Percentiles rank a stretch among this genome's conserved stretches.
phyloP scores from a whole-genome alignment of 2,329 filamentous ascomycete species.

The Botrytis squamosa region DNA sequence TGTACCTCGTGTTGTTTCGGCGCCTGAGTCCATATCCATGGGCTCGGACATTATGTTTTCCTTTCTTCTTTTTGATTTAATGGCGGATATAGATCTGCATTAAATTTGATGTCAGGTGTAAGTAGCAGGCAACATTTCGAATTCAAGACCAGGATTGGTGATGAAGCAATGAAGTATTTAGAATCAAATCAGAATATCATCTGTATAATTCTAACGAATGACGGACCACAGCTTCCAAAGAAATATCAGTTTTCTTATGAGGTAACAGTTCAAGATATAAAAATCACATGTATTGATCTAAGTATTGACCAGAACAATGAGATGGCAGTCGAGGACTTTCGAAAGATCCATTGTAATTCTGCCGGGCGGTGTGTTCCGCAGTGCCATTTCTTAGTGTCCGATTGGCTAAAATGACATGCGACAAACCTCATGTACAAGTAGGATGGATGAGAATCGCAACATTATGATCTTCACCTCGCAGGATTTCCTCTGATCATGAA shows the following conservation, averaged over 20 bases:
- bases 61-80: background rate
- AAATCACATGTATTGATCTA: background rate
- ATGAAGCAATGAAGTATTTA: background rate
- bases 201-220: background rate
- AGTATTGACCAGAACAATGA: background rate
- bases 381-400: background rate
- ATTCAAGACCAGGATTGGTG: background rate
- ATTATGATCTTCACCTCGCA: background rate
- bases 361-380: conserved; percentile 10
- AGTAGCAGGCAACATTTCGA: background rate
- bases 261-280: background rate
- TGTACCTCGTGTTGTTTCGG: conserved; percentile 35
- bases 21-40: conserved; percentile 46
- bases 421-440: background rate
- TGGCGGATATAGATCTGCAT: background rate
- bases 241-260: background rate
- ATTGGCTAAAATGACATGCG: background rate
- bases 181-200: background rate
- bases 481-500: background rate
- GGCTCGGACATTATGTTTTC: conserved; percentile 33
- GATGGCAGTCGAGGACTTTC: background rate
- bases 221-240: rapidly evolving
- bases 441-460: background rate
- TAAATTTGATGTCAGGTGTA: background rate
- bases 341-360: conserved; percentile 4